Evolutionary conservation across 331 rosid species (phyloP), one percentile per base, ranked within the genome.

Genomic region (Phaseolus coccineus): DNA sequence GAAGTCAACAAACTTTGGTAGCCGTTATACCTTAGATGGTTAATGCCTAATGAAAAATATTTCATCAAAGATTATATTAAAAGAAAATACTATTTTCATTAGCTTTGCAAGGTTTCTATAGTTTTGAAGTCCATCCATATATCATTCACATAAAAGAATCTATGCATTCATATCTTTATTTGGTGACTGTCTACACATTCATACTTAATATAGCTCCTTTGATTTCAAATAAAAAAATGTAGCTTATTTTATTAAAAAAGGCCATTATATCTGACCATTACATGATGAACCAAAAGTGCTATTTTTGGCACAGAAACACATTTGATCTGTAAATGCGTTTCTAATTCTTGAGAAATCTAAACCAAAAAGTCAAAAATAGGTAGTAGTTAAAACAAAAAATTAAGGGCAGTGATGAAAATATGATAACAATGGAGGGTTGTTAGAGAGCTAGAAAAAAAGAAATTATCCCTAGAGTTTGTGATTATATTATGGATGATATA

Each of bases 341-440:
- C 16, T 16, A 67, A 40, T 22, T n/a, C 65, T 58, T n/a, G 19
- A 37, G 14, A 80, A 47, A 46, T 6, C 71, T 33, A 27, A 28
- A 42, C 71, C 8, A 58, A 47, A 71, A 50, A 11, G 19, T 64
- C 76, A 76, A 76, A 81, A 50, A 76, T 81, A 69, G 81, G 30
- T 15, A 51, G 39, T 30, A 35, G 61, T 11, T 74, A 75, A 47
- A 42, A 69, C 19, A 5, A 40, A 24, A 48, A 50, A 3, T 9
- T 22, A 81, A 65, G 88, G 94, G 83, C 58, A 86, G 53, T 64
- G 56, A 42, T 63, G 94, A 44, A 81, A 85, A 89, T 79, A 85
- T 3, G 28, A 50, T 14, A 50, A 71, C 22, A 69, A 12, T 1
- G 46, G 47, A 80, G 90, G 91, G 83, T 69, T 51, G 51, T 44